These are phyloP conservation scores for Quercus ilex DNA, from an alignment of 306 rosid species.

Conservation along the genomic window DNA sequence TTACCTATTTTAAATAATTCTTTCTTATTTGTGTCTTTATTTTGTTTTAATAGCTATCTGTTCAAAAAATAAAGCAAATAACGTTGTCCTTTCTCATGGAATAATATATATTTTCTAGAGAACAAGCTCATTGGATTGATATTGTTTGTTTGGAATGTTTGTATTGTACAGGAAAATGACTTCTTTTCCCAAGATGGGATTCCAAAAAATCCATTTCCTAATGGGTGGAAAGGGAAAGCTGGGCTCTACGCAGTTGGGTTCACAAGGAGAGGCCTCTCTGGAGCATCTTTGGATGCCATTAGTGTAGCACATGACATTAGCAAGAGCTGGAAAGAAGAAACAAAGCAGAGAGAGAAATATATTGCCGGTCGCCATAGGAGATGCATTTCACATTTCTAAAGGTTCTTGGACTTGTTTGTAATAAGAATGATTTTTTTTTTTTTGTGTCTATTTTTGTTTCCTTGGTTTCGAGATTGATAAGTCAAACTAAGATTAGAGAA, in stretches of 20 bases:
- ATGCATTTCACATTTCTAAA: slow-evolving; percentile 79
- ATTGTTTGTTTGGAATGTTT: slow-evolving; percentile 2
- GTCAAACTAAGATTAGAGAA: slow-evolving; percentile 17
- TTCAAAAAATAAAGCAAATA: no score
- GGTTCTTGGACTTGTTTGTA: not conserved
- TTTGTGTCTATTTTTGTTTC: not conserved
- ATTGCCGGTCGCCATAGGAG: slow-evolving; percentile 71
- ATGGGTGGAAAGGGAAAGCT: slow-evolving; percentile 87
- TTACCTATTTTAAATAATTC: not conserved
- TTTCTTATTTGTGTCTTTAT: no score
- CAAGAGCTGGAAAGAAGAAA: slow-evolving; percentile 82
- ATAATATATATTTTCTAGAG: not conserved
- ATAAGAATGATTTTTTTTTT: not conserved
- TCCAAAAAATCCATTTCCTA: slow-evolving; percentile 76
- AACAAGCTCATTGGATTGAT: slow-evolving; percentile 11
- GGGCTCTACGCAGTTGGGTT: slow-evolving; percentile 95
- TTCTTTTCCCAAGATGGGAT: slow-evolving; percentile 74
- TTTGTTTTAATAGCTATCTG: no score
- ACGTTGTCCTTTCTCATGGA: not conserved
- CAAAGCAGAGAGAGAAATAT: slow-evolving; percentile 51
- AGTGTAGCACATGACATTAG: slow-evolving; percentile 88
- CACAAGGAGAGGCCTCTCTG: slow-evolving; percentile 84
- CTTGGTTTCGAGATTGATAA: slow-evolving; percentile 10
- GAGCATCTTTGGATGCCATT: slow-evolving; percentile 82
- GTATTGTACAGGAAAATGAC: slow-evolving; percentile 60